Evolutionary conservation across 139 green algal genomes (phyloP).

Genomic region (Tetradesmus obliquus): DNA sequence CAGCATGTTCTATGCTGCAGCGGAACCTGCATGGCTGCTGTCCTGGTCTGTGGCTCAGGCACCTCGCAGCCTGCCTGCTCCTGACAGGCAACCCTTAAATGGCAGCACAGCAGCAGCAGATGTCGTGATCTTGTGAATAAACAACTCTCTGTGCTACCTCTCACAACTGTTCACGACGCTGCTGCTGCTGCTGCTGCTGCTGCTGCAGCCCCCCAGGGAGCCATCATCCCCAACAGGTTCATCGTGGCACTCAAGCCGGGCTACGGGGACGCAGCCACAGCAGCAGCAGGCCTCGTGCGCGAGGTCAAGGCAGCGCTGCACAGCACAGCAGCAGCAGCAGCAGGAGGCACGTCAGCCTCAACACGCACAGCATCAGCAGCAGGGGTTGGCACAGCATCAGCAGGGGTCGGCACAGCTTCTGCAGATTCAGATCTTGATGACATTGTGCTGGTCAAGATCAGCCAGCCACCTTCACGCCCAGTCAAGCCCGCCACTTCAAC

Average conservation of each 20-base stretch:
- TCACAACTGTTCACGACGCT: no score
- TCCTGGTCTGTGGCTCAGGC: no score
- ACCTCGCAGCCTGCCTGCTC: no score
- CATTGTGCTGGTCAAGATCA: neutral
- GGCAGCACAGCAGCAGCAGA: no score
- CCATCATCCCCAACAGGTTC: neutral
- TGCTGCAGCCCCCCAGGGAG: neutral
- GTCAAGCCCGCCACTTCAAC: neutral
- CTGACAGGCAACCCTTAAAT: no score
- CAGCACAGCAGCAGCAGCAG: neutral
- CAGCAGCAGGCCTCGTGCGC: neutral
- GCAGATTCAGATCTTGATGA: neutral
- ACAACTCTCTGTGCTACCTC: no score
- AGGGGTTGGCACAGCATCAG: neutral
- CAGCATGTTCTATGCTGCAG: no score
- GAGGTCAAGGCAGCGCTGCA: neutral
- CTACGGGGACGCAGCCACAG: neutral
- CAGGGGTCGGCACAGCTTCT: neutral
- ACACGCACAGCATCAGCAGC: neutral
- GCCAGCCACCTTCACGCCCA: neutral
- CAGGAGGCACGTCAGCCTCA: neutral
- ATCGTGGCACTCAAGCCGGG: neutral
- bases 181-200: neutral
- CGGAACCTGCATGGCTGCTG: no score
- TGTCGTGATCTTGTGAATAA: no score